These are phyloP conservation scores for Penicillium janthinellum DNA, from an alignment of 2,329 filamentous ascomycete genomes.

Conservation along the genomic window DNA sequence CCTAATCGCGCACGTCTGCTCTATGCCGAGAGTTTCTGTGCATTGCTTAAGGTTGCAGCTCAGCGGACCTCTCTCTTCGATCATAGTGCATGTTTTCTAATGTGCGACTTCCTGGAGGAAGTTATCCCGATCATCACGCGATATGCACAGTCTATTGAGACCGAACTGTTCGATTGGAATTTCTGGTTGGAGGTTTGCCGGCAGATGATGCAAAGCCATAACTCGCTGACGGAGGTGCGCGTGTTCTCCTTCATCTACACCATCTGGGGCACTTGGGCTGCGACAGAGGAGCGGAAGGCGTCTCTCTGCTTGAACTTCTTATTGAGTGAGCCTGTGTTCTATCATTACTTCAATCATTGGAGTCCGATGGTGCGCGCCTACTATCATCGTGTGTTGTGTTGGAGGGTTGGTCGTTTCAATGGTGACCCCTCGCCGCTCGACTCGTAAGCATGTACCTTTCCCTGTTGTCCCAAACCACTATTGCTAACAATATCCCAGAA, in stretches of 20 bases:
- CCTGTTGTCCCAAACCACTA: background rate
- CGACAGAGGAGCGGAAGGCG: conserved; percentile 67
- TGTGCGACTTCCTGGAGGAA: conserved; percentile 92
- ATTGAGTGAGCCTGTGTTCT: conserved; percentile 72
- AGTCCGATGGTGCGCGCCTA: conserved; percentile 94
- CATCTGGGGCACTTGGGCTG: conserved; percentile 72
- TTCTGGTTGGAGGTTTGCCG: conserved; percentile 85
- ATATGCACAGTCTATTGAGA: conserved; percentile 55
- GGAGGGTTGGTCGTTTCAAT: conserved; percentile 78
- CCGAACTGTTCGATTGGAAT: conserved; percentile 58
- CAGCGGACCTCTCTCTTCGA: conserved; percentile 78
- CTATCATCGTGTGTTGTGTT: conserved; percentile 87
- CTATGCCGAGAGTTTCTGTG: conserved; percentile 75
- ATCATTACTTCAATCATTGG: conserved; percentile 87
- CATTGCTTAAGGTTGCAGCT: conserved; percentile 71
- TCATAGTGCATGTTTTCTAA: conserved; percentile 78
- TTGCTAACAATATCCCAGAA: conserved; percentile 48
- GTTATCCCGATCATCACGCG: conserved; percentile 67
- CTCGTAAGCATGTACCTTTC: conserved; percentile 55
- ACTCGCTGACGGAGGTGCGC: conserved; percentile 86
- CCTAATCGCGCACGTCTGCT: conserved; percentile 62
- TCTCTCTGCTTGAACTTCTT: conserved; percentile 74
- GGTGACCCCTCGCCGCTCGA: conserved; percentile 67
- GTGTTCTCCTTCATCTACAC: conserved; percentile 79
- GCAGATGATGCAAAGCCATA: conserved; percentile 78